phyloP scores from a whole-genome alignment of 2,329 filamentous ascomycete genomes.

The Penicillium polonicum region DNA sequence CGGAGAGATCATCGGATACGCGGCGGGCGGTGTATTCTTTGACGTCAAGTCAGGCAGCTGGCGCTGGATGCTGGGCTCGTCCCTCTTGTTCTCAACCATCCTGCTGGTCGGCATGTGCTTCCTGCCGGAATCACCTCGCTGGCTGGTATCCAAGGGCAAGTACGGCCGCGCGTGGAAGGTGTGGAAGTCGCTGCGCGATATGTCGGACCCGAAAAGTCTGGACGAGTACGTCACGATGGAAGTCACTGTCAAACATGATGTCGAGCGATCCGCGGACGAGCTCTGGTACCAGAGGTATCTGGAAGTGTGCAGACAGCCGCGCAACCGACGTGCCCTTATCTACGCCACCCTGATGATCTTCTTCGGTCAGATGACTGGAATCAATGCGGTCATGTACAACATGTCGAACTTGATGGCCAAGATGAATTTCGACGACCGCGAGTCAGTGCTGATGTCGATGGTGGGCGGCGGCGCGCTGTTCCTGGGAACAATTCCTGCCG shows the following conservation, averaged over 20 bases:
- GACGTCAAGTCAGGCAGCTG: conserved; percentile 67
- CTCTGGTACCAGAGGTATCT: neutral
- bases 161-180: neutral
- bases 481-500: neutral
- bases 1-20: neutral
- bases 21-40: conserved; percentile 57
- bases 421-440: conserved; percentile 5
- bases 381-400: conserved; percentile 4
- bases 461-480: neutral
- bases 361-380: neutral
- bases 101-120: conserved; percentile 51
- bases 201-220: neutral
- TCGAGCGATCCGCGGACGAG: neutral
- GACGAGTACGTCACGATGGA: neutral
- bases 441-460: conserved; percentile 38
- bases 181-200: neutral
- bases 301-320: neutral
- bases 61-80: conserved; percentile 72
- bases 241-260: neutral
- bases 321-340: neutral
- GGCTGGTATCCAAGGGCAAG: neutral
- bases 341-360: conserved; percentile 31
- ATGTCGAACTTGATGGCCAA: conserved; percentile 8
- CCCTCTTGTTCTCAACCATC: conserved; percentile 66
- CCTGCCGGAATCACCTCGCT: neutral